These are phyloP conservation scores for Sedum album DNA, from an alignment of 164 flowering plant species.

Conservation along the genomic window DNA sequence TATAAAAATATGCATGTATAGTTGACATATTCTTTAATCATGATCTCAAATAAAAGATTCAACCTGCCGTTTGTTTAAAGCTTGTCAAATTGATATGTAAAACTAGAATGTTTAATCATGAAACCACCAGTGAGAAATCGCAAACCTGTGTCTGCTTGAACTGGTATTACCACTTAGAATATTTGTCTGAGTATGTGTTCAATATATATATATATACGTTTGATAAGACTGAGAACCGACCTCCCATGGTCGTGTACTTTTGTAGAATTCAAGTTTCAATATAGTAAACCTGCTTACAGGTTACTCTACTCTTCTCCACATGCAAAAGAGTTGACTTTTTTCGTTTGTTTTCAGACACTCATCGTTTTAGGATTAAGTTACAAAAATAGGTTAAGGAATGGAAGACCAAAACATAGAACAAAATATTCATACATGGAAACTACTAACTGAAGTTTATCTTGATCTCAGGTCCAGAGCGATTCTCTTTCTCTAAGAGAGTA, in stretches of 20 bases:
- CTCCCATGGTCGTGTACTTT: neutral
- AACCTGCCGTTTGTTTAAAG: neutral
- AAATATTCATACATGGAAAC: neutral
- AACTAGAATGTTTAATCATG: neutral
- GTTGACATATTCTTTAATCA: too few species aligned
- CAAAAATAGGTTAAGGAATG: neutral
- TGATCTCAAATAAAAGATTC: neutral
- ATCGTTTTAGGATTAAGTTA: neutral
- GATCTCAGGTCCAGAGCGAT: constrained; percentile 31
- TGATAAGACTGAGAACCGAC: neutral
- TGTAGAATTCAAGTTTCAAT: neutral
- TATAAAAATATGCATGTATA: too few species aligned
- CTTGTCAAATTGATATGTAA: neutral
- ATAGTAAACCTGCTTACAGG: neutral
- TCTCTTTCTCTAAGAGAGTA: constrained; percentile 31
- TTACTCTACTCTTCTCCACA: constrained; percentile 6
- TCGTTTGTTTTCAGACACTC: neutral
- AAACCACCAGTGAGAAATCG: neutral
- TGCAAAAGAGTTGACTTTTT: constrained; percentile 4
- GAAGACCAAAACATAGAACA: neutral
- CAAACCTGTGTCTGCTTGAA: constrained; percentile 1
- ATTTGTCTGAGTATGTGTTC: neutral
- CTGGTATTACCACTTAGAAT: constrained; percentile 3
- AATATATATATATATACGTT: neutral
- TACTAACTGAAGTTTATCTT: neutral